Evolutionary conservation across 306 rosid species (phyloP).

Genomic region (Cicer judaicum): DNA sequence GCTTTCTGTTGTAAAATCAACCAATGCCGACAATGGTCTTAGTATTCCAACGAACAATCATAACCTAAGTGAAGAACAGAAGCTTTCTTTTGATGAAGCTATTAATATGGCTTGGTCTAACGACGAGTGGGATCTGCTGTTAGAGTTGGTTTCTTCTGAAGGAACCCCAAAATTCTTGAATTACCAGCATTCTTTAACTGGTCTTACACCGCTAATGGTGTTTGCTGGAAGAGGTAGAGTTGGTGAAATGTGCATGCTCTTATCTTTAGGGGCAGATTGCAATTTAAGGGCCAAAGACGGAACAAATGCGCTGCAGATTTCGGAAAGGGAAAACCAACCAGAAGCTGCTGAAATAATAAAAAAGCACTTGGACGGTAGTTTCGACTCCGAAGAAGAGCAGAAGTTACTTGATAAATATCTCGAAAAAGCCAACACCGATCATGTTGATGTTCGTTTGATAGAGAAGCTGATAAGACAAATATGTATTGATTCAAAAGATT

Average conservation of each 20-base stretch:
- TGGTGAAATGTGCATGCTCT: conserved; percentile 77
- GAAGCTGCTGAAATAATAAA: conserved; percentile 68
- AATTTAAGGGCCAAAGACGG: conserved; percentile 73
- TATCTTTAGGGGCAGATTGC: conserved; percentile 82
- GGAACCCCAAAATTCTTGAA: conserved; percentile 59
- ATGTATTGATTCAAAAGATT: conserved; percentile 78
- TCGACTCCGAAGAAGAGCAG: conserved; percentile 57
- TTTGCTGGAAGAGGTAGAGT: conserved; percentile 91
- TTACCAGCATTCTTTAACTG: conserved; percentile 83
- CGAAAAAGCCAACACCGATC: conserved; percentile 62
- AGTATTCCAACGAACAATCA: conserved; percentile 44
- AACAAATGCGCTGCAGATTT: conserved; percentile 68
- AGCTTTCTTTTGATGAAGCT: conserved; percentile 80
- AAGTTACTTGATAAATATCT: conserved; percentile 66
- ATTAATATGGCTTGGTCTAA: conserved; percentile 80
- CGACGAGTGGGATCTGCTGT: conserved; percentile 77
- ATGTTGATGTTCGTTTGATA: conserved; percentile 70
- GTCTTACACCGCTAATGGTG: conserved; percentile 84
- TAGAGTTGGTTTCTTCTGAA: conserved; percentile 72
- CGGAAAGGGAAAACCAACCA: conserved; percentile 63
- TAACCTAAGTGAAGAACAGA: conserved; percentile 67
- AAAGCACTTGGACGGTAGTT: conserved; percentile 58
- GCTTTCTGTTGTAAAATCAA: conserved; percentile 66
- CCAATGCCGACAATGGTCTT: conserved; percentile 46
- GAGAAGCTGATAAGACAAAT: conserved; percentile 75